phyloP scores from a whole-genome alignment of 176 grass and related monocot genomes.

The Microstegium vimineum region DNA sequence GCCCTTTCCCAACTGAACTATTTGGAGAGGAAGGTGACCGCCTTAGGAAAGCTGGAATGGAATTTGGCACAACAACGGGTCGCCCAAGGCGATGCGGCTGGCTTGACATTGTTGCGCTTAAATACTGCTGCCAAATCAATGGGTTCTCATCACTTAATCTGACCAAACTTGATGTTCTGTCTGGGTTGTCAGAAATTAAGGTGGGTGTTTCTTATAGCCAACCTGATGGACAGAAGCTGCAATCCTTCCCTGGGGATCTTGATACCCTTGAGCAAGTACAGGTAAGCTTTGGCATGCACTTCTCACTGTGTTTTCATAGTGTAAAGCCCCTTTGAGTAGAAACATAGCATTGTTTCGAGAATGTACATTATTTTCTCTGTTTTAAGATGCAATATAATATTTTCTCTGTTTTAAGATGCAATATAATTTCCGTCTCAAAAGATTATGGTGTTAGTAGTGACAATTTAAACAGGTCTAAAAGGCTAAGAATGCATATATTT shows the following conservation, averaged over 20 bases:
- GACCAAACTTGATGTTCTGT: conserved; percentile 87
- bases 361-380: not conserved
- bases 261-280: conserved; percentile 63
- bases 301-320: not conserved
- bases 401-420: not conserved
- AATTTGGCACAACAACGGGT: conserved; percentile 77
- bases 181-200: conserved; percentile 57
- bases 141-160: conserved; percentile 75
- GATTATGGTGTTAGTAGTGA: not conserved
- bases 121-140: conserved; percentile 72
- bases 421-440: not conserved
- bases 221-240: conserved; percentile 46
- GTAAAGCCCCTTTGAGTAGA: not conserved
- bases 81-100: conserved; percentile 82
- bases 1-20: conserved; percentile 84
- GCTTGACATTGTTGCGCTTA: conserved; percentile 74
- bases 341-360: not conserved
- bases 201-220: conserved; percentile 60
- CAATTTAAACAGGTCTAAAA: not conserved
- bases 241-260: conserved; percentile 70
- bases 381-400: not conserved
- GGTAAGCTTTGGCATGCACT: conserved; percentile 27
- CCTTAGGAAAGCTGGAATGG: conserved; percentile 67
- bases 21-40: conserved; percentile 62
- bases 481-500: not conserved